Base-by-base conservation (phyloP, 805 yeast genomes). In the Schwanniomyces sp. region DNA sequence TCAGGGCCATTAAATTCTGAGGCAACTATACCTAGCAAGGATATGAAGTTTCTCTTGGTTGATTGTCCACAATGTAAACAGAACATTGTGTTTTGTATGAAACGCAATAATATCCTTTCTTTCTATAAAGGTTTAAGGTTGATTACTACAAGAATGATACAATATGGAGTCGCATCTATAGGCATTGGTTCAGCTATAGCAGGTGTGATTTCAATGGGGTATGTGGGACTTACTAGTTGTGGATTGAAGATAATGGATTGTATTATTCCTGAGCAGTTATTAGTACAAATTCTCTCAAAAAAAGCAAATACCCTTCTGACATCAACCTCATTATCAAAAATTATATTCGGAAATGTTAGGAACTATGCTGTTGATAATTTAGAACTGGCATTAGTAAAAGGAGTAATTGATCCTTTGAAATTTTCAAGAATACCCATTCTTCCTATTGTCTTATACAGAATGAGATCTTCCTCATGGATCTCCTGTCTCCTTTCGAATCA, bases 11-110 rank as follows among this genome's bases (percentile, higher is more conserved):
- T 21, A 37, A 7, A 37, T 18, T 14, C 40, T 1, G 16, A 11
- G 12, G 32, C 16, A 9, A 16, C 21, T 34, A 26, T 26, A 5
- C 18, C 41, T 11, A 47, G 45, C 8, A 29, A 43, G 16, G 34
- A 28, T 30, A 34, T 43, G 27, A 58, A 57, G 18, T 50, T 55
- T 12, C 47, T 66, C 9, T 45, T 65, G 28, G 66, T 72, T 5
- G 55, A 67, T 5, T 73, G 78, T 47, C 76, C 77, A 3, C 78
- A 73, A 49, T 73, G 78, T 49, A 70, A 70, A 45, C 53, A 58
- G 24, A 62, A 64, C 25, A 65, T 73, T 40, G 48, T 58, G 8
- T 71, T 73, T 52, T 52, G 59, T 28, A 61, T 70, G 64, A 57
- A 58, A 46, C 47, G 62, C 27, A 68, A 71, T 34, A 41, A 55